Percentiles rank a stretch among this genome's conserved stretches.
Conservation (phyloP, 2,329 filamentous ascomycete genomes). For the Aspergillus spinulosporus region DNA sequence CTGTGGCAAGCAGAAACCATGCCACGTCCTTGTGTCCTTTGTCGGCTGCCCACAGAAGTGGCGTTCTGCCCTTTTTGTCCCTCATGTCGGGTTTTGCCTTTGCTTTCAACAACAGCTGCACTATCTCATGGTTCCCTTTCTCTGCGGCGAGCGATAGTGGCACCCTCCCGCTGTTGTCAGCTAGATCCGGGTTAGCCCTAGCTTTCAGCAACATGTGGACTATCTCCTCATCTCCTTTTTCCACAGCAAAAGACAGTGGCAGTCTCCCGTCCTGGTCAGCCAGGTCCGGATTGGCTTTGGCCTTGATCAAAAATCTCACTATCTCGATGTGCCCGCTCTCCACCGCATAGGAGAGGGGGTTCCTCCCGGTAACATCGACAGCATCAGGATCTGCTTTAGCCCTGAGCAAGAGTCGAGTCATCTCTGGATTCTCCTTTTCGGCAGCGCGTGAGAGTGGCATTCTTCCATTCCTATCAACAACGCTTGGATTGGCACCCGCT, state of each 20-base stretch:
- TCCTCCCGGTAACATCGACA: constrained; percentile 14
- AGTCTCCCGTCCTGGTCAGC: constrained; percentile 20
- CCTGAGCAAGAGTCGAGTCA: constrained; percentile 24
- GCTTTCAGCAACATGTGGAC: constrained; percentile 24
- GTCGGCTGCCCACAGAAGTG: constrained; percentile 22
- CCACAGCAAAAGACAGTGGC: constrained; percentile 20
- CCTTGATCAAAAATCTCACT: constrained; percentile 22
- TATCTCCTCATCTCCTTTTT: constrained; percentile 24
- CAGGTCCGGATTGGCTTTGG: constrained; percentile 17
- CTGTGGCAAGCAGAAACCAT: constrained; percentile 27
- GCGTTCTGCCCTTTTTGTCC: constrained; percentile 17
- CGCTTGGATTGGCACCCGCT: constrained; percentile 19
- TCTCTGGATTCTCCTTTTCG: constrained; percentile 25
- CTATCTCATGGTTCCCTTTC: constrained; percentile 23
- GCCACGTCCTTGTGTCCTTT: constrained; percentile 27
- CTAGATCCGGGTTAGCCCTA: constrained; percentile 16
- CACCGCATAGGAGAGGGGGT: constrained; percentile 20
- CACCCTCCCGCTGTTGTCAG: constrained; percentile 18
- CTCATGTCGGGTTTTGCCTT: constrained; percentile 16
- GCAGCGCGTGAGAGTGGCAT: constrained; percentile 22
- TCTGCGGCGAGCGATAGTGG: constrained; percentile 20
- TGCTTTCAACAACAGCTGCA: constrained; percentile 22
- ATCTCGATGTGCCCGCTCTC: constrained; percentile 21
- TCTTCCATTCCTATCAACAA: constrained; percentile 17
- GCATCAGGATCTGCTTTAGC: constrained; percentile 18